phyloP scores from a whole-genome alignment of 495 filamentous ascomycete species.

The Eremomyces bilateralis region DNA sequence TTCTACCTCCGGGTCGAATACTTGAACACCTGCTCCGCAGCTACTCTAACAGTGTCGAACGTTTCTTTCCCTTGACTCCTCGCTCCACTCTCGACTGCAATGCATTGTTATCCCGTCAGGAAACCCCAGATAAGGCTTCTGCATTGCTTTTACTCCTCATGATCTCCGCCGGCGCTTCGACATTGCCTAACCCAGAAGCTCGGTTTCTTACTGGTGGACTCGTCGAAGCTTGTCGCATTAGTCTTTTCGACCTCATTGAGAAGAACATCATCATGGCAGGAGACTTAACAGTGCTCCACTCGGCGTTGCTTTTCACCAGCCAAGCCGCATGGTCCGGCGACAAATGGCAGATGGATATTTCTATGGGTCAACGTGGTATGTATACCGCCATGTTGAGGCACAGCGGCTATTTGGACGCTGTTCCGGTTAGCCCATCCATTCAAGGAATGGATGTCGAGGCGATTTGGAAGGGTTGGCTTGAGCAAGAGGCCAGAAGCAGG shows the following conservation, averaged over 20 bases:
- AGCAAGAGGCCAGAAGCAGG: constrained; percentile 35
- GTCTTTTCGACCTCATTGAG: constrained; percentile 41
- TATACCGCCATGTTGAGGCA: constrained; percentile 40
- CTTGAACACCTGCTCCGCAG: constrained; percentile 37
- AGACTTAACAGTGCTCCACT: constrained; percentile 33
- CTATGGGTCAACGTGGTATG: constrained; percentile 46
- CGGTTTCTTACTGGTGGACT: constrained; percentile 36
- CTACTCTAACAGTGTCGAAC: constrained; percentile 33
- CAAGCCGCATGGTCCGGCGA: constrained; percentile 44
- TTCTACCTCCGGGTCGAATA: constrained; percentile 34
- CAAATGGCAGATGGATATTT: constrained; percentile 50
- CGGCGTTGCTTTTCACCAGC: constrained; percentile 37
- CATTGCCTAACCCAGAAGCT: constrained; percentile 33
- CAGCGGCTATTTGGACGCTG: constrained; percentile 31
- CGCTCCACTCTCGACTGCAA: constrained; percentile 33
- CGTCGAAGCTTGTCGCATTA: constrained; percentile 42
- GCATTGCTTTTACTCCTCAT: constrained; percentile 38
- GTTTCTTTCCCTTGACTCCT: constrained; percentile 33
- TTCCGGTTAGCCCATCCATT: too few species aligned
- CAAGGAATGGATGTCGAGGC: constrained; percentile 22
- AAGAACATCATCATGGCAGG: constrained; percentile 38
- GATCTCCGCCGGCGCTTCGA: constrained; percentile 41
- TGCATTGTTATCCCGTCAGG: constrained; percentile 27
- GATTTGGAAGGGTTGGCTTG: constrained; percentile 33
- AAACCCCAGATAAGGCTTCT: constrained; percentile 29